These are phyloP conservation scores for Ustilago xerochloae DNA, from an alignment of 1,284 basidiomycete genomes.

Conservation along the genomic window DNA sequence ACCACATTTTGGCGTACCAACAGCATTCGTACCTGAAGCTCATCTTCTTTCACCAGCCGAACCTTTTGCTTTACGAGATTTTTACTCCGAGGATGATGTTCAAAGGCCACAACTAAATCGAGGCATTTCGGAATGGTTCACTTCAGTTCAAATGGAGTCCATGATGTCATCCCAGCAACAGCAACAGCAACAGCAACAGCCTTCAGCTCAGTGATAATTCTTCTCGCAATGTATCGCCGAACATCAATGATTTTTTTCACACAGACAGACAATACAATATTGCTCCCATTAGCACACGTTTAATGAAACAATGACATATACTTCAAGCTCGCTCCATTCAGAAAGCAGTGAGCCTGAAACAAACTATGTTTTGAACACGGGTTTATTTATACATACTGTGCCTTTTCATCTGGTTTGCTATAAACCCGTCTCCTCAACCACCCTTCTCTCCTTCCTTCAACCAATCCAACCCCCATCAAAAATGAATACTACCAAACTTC, in stretches of 20 bases:
- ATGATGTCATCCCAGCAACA: slow-evolving; percentile 12
- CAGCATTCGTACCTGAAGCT: neutral
- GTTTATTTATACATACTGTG: too few relatives aligned
- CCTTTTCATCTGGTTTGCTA: too few relatives aligned
- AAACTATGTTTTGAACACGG: too few relatives aligned
- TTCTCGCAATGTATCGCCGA: neutral
- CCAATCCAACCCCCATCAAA: too few relatives aligned
- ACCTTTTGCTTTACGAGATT: slow-evolving; percentile 30
- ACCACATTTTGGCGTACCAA: slow-evolving; percentile 18
- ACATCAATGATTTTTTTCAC: neutral
- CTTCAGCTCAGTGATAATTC: neutral
- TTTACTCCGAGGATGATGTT: slow-evolving; percentile 25
- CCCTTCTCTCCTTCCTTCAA: too few relatives aligned
- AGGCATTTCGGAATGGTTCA: slow-evolving; percentile 32
- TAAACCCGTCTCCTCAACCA: too few relatives aligned
- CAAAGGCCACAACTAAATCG: slow-evolving; percentile 9
- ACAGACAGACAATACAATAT: neutral
- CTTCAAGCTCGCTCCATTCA: too few relatives aligned
- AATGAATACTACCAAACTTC: slow-evolving; percentile 23
- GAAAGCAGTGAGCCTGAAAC: too few relatives aligned
- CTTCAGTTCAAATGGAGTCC: slow-evolving; percentile 22
- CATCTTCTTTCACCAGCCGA: slow-evolving; percentile 19
- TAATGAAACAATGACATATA: too few relatives aligned
- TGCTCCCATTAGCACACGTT: too few relatives aligned
- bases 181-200: too few relatives aligned